phyloP scores from a whole-genome alignment of 805 yeast species.

The Metahyphopichia silvanorum region DNA sequence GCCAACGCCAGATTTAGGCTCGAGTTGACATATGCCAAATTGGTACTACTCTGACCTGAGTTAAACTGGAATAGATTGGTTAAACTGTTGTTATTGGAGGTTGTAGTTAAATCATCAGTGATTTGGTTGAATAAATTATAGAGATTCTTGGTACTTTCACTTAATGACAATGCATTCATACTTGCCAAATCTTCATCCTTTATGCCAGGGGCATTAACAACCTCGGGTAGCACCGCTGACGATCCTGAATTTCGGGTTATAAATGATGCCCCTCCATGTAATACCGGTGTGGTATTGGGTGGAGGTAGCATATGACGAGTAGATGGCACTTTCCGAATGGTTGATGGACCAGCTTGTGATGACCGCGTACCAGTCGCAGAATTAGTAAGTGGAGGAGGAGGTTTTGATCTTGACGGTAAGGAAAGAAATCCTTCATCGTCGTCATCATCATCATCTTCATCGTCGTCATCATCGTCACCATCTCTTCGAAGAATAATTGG shows the following conservation, averaged over 20 bases:
- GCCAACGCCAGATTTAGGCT: too few relatives aligned
- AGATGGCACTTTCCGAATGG: conserved; percentile 1
- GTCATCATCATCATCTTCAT: conserved; percentile 6
- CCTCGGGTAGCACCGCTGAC: not conserved
- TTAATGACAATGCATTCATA: conserved; percentile 10
- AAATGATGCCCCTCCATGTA: not conserved
- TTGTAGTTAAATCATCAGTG: conserved; percentile 18
- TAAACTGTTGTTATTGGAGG: conserved; percentile 11
- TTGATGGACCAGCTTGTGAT: too few relatives aligned
- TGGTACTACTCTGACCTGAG: not conserved
- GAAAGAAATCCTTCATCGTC: conserved; percentile 1
- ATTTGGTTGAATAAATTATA: conserved; percentile 27
- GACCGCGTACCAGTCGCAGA: too few relatives aligned
- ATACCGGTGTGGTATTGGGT: not conserved
- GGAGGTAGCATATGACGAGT: not conserved
- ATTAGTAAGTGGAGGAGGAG: too few relatives aligned
- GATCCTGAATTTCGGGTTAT: not conserved
- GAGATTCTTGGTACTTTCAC: conserved; percentile 28
- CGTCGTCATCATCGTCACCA: conserved; percentile 4
- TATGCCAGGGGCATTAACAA: conserved; percentile 2
- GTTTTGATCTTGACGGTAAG: conserved; percentile 1
- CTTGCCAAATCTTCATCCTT: conserved; percentile 9
- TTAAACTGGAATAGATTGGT: conserved; percentile 23
- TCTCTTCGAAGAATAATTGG: not conserved
- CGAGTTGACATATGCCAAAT: too few relatives aligned